phyloP scores from a whole-genome alignment of 257 asterid genomes.

The Rubia yunnanensis region DNA sequence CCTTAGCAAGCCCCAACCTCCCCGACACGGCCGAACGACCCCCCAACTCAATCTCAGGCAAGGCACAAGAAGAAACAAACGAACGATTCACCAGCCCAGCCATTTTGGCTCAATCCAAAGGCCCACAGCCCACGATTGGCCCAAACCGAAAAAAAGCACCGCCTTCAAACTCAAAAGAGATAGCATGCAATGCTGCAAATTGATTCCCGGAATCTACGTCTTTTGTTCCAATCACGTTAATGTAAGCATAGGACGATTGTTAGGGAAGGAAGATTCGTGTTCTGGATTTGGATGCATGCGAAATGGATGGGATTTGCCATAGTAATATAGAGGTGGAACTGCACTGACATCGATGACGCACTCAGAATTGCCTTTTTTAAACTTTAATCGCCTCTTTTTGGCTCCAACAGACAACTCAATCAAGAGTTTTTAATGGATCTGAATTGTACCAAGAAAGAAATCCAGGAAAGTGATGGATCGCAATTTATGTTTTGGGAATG shows the following conservation, averaged over 20 bases:
- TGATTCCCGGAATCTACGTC: not conserved
- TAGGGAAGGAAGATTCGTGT: not conserved
- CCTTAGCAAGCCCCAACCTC: slow-evolving; percentile 26
- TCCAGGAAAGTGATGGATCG: not conserved
- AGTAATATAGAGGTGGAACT: not conserved
- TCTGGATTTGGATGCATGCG: not conserved
- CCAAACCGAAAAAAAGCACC: not conserved
- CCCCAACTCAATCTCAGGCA: slow-evolving; percentile 17
- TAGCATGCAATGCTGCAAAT: not conserved
- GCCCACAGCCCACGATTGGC: slow-evolving; percentile 2
- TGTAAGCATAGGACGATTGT: no score
- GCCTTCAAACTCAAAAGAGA: not conserved
- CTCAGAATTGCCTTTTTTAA: not conserved
- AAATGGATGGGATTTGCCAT: slow-evolving; percentile 1
- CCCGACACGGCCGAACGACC: slow-evolving; percentile 12
- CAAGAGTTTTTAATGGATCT: not conserved
- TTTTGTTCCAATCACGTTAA: not conserved
- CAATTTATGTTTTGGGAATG: not conserved
- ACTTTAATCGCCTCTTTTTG: not conserved
- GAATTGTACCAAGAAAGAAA: not conserved
- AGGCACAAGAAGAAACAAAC: slow-evolving; percentile 15
- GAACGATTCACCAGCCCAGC: slow-evolving; percentile 25
- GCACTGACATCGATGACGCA: slow-evolving; percentile 3
- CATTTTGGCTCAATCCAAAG: slow-evolving; percentile 21
- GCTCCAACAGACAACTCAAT: not conserved